phyloP scores from a whole-genome alignment of 2,329 filamentous ascomycete genomes.

The Colletotrichum liriopes region DNA sequence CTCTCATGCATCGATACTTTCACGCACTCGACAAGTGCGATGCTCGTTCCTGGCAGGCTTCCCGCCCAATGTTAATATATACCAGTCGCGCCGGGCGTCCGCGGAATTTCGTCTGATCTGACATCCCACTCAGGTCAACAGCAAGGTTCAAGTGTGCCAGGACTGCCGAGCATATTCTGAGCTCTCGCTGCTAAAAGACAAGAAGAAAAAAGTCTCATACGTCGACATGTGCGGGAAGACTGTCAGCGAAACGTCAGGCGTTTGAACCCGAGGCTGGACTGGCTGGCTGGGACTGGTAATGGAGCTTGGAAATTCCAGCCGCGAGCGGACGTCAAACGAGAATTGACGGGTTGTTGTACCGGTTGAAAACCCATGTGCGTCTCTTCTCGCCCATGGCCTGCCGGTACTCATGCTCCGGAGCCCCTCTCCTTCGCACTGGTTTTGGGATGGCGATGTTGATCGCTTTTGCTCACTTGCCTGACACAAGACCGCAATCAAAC shows the following conservation, averaged over 20 bases:
- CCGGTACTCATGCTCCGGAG: neutral
- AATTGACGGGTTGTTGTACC: neutral
- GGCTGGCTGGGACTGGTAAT: neutral
- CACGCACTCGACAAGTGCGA: neutral
- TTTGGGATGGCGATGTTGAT: neutral
- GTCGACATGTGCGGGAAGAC: conserved; percentile 18
- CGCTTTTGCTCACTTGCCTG: neutral
- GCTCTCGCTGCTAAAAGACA: neutral
- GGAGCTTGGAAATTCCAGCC: conserved; percentile 12
- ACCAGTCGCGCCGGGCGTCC: neutral
- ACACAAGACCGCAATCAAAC: conserved; percentile 1
- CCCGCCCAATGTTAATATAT: neutral
- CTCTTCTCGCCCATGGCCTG: neutral
- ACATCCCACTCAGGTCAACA: conserved; percentile 4
- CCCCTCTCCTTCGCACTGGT: neutral
- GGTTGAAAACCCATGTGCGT: neutral
- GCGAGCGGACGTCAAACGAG: neutral
- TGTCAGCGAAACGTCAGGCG: conserved; percentile 38
- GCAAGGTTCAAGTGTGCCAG: conserved; percentile 23
- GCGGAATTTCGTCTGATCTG: conserved; percentile 31
- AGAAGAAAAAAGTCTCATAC: neutral
- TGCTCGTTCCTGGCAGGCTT: neutral
- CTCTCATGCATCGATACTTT: neutral
- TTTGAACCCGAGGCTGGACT: conserved; percentile 33
- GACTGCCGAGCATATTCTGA: conserved; percentile 2